phyloP scores from a whole-genome alignment of 2,329 filamentous ascomycete species.

The Colletotrichum sp. region DNA sequence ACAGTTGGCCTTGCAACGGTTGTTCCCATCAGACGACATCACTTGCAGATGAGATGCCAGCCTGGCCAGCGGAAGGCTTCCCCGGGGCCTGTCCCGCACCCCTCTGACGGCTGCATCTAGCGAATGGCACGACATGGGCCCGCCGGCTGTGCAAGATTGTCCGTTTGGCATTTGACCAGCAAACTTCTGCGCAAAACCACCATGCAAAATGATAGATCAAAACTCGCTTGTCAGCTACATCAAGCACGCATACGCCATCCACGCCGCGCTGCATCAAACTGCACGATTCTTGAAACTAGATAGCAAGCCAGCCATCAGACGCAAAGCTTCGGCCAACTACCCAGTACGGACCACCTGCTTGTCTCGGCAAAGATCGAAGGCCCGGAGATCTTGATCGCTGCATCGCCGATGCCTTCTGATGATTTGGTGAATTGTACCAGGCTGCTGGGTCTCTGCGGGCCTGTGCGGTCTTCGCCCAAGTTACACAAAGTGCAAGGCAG shows the following conservation, averaged over 20 bases:
- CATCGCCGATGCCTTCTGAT: background rate
- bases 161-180: background rate
- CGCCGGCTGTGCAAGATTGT: background rate
- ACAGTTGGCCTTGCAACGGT: conserved; percentile 11
- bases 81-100: conserved; percentile 14
- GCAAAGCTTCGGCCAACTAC: background rate
- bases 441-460: background rate
- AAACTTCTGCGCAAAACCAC: background rate
- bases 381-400: conserved; percentile 10
- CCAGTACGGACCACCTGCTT: background rate
- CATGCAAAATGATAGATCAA: conserved; percentile 14
- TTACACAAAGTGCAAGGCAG: background rate
- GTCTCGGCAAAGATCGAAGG: conserved; percentile 15
- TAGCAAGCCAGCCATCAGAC: background rate
- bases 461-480: background rate
- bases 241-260: background rate
- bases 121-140: background rate
- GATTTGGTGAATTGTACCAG: background rate
- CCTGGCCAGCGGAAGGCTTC: conserved; percentile 14
- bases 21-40: conserved; percentile 9
- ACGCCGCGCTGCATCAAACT: background rate
- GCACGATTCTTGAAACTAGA: background rate
- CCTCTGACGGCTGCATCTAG: background rate
- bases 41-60: conserved; percentile 13
- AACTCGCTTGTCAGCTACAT: conserved; percentile 12